Conservation (phyloP, 176 grass and related monocot species). For the Tuctoria greenei region DNA sequence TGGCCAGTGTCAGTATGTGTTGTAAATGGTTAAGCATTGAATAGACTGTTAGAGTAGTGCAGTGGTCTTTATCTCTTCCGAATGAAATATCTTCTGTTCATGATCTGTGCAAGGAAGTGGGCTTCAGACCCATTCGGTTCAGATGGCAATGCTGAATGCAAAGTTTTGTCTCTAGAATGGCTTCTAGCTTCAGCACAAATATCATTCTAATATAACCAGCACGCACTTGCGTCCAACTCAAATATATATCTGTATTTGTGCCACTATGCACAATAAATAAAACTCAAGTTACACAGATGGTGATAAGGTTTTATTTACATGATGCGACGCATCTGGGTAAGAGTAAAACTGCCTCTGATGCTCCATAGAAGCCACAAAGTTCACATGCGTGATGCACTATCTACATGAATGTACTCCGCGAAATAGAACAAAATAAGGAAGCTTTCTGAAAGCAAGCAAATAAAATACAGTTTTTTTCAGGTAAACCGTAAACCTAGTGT, state of each 20-base stretch:
- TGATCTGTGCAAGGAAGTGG: background rate
- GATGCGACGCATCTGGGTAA: no score
- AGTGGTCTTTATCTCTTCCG: constrained; percentile 26
- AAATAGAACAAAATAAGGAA: background rate
- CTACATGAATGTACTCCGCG: no score
- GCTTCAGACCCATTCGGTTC: constrained; percentile 14
- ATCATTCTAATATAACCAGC: background rate
- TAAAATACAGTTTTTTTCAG: background rate
- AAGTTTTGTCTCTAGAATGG: background rate
- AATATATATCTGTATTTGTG: no score
- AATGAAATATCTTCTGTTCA: constrained; percentile 40
- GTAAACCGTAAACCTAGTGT: background rate
- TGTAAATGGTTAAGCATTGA: constrained; percentile 57
- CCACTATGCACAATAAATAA: no score
- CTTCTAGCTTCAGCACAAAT: background rate
- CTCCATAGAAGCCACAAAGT: no score
- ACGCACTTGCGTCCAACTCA: no score
- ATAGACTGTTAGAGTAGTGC: constrained; percentile 64
- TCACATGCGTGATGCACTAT: no score
- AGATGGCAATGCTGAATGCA: constrained; percentile 38
- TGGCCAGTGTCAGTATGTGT: constrained; percentile 48
- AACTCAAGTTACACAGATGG: no score
- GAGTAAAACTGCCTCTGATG: no score
- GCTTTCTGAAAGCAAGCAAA: constrained; percentile 12
- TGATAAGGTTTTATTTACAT: no score